Base-by-base conservation (phyloP, 2,329 filamentous ascomycete species). In the Botrytis pseudocinerea region DNA sequence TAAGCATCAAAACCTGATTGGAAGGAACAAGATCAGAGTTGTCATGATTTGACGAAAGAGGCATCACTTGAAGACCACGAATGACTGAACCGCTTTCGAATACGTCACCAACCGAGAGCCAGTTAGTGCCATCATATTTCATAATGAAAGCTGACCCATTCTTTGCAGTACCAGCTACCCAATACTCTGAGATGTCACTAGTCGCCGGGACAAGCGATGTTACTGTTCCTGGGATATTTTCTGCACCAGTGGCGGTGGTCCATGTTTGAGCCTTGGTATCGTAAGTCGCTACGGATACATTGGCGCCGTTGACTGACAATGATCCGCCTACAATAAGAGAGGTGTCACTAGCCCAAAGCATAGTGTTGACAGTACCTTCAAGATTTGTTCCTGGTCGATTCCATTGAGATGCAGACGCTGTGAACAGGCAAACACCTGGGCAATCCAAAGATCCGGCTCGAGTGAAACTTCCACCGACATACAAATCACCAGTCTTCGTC, bases 381-480 rank as follows among this genome's bases (percentile, higher is more conserved):
- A 98, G 82, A 73, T 88, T 90, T 62, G 87, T 88, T 14, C 94
- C 94, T 22, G 94, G 92, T 54, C 92, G 89, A 78, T 87, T 92
- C 95, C 95, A 99, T 78, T 95, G 91, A 22, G 87, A 87, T 7
- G 87, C 86, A 12, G 88, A 84, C 2, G 90, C 89, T 80, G 92
- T 90, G 83, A 93, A 97, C 74, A 92, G 85, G 82, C 96, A 99
- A 38, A 99, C 88, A 64, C 89, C 91, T 5, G 92, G 90, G 80
- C 96, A 99, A 60, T 89, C 90, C 44, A 98, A 87, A 7, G 92
- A 91, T 42, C 96, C 96, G 28, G 94, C 96, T 46, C 88, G 89
- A n/a, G 89, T 85, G 80, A 98, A 99, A 16, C 88, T 89, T 46
- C 96, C 96, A 54, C 92, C 95, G 46, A 99, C 92, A 79, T 92